Evolutionary conservation across 129 eudicot genomes (phyloP).

Genomic region (Smallanthus sonchifolius): DNA sequence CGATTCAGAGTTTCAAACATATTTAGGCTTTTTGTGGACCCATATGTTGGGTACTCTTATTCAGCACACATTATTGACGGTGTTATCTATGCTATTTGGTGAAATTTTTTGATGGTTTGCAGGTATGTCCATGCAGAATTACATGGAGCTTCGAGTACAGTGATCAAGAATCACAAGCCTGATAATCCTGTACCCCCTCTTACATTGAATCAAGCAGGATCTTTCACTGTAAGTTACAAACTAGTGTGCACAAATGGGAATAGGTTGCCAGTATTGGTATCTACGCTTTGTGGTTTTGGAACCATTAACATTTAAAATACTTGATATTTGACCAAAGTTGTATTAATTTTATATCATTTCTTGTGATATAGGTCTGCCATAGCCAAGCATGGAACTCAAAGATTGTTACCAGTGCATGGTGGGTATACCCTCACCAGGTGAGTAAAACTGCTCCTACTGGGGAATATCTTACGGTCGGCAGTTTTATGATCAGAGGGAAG

Average conservation of each 20-base stretch:
- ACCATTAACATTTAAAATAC: neutral
- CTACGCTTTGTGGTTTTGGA: neutral
- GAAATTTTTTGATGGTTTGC: constrained; percentile 10
- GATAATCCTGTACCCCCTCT: constrained; percentile 89
- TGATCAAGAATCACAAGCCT: constrained; percentile 96
- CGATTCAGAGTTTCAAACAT: neutral
- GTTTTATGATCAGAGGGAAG: constrained; percentile 97
- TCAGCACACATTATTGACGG: neutral
- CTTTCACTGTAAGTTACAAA: constrained; percentile 72
- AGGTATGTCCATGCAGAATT: constrained; percentile 98
- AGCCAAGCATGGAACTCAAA: constrained; percentile 99
- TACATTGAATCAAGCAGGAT: constrained; percentile 97
- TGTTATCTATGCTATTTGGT: constrained; percentile 8
- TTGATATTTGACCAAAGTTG: neutral
- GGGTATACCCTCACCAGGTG: constrained; percentile 98
- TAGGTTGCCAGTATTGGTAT: neutral
- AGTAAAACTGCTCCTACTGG: constrained; percentile 98
- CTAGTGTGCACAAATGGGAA: neutral
- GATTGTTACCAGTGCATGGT: constrained; percentile 99
- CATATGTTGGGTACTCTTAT: neutral
- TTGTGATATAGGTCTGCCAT: constrained; percentile 71
- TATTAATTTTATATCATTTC: neutral
- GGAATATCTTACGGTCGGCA: constrained; percentile 95
- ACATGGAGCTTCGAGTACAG: constrained; percentile 98
- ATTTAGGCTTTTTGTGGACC: neutral